A percentile compares a stretch with the other conserved stretches of the same genome.
Evolutionary conservation across 2,329 filamentous ascomycete genomes (phyloP).

Genomic region (Botrytis porri): DNA sequence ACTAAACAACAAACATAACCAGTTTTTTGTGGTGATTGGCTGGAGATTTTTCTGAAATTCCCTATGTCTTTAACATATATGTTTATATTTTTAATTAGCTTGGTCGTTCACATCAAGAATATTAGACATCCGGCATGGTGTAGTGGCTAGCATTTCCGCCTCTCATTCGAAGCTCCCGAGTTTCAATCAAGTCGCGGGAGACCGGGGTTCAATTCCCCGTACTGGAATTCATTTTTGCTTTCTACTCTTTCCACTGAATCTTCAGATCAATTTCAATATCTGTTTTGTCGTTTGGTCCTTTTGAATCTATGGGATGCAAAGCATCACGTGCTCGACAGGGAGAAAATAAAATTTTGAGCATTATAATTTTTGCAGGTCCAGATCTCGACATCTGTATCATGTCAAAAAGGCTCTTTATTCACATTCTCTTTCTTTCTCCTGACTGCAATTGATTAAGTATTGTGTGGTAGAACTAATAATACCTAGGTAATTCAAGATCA

Average conservation of each 20-base stretch:
- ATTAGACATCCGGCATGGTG: conserved; percentile 1
- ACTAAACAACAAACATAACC: neutral
- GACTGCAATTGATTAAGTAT: neutral
- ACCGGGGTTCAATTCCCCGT: conserved; percentile 21
- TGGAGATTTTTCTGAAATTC: neutral
- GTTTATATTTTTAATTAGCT: too few relatives aligned
- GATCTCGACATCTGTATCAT: neutral
- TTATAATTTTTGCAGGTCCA: neutral
- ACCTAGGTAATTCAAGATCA: too few relatives aligned
- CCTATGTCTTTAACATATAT: neutral
- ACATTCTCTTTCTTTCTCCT: neutral
- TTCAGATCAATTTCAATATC: neutral
- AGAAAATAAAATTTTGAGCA: neutral
- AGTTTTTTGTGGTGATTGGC: neutral
- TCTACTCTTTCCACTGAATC: too few relatives aligned
- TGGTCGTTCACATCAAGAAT: accelerated
- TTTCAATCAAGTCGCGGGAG: conserved; percentile 1
- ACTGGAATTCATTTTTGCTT: neutral
- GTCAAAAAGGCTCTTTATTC: neutral
- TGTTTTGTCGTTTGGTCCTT: neutral
- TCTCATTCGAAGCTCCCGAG: neutral
- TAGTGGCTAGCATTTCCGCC: conserved; percentile 20
- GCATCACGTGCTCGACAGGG: neutral
- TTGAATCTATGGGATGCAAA: neutral
- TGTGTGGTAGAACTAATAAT: neutral